phyloP scores from a whole-genome alignment of 768 basidiomycete species.

The Tylopilus cervinicoccineus region DNA sequence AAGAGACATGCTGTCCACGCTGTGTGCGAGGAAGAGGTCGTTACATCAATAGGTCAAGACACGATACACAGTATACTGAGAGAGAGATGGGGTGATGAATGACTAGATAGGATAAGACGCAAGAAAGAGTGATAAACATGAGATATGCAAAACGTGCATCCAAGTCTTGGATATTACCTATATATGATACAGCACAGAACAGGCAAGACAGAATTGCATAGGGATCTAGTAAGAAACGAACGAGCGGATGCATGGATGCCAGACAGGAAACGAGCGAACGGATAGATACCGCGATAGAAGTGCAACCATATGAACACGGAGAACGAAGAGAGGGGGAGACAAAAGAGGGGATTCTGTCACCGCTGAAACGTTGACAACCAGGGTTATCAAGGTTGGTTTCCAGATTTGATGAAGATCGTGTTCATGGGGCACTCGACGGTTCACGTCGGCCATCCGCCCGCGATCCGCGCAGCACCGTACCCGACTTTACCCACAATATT shows the following conservation, averaged over 20 bases:
- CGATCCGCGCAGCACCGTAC: slow-evolving; percentile 71
- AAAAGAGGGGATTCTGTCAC: not conserved
- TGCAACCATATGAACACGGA: slow-evolving; percentile 18
- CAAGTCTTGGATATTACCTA: slow-evolving; percentile 13
- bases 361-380: slow-evolving; percentile 10
- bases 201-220: slow-evolving; percentile 1
- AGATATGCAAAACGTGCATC: slow-evolving; percentile 1
- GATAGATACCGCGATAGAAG: slow-evolving; percentile 18
- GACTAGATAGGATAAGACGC: not conserved
- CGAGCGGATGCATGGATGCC: not conserved
- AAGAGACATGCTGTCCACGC: slow-evolving; percentile 1
- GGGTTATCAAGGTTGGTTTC: slow-evolving; percentile 6
- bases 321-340: not conserved
- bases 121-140: slow-evolving; percentile 1
- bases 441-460: slow-evolving; percentile 75
- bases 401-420: not conserved
- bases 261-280: not conserved
- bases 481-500: slow-evolving; percentile 66
- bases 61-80: slow-evolving; percentile 10
- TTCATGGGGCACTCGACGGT: not conserved
- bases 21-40: too few species aligned
- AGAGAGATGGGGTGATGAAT: not conserved
- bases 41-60: not conserved
- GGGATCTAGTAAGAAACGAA: slow-evolving; percentile 1
- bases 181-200: slow-evolving; percentile 9